Conservation (phyloP, 805 yeast genomes). For the Cyberlindnera samutprakarnensis region DNA sequence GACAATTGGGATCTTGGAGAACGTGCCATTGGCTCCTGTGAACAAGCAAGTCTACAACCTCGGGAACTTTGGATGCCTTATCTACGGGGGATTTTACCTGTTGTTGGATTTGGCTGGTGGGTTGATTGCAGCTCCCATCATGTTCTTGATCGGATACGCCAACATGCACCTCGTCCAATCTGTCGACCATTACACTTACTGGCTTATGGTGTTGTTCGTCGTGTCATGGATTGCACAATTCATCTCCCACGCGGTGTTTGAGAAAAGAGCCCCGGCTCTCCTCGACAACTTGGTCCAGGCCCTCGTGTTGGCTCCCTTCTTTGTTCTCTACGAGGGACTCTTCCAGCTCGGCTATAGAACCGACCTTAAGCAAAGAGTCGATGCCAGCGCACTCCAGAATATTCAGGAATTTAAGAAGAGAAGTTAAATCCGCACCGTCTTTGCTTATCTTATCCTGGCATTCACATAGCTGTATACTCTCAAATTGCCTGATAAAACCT, state of each 20-base stretch:
- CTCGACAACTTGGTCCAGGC: conserved; percentile 81
- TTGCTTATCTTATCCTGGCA: too few relatives aligned
- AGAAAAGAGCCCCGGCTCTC: conserved; percentile 79
- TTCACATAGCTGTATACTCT: too few relatives aligned
- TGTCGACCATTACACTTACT: conserved; percentile 13
- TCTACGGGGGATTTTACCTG: conserved; percentile 53
- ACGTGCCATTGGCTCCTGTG: conserved; percentile 17
- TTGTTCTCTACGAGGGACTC: conserved; percentile 72
- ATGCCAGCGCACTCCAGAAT: conserved; percentile 28
- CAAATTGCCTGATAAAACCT: too few relatives aligned
- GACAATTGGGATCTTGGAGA: conserved; percentile 34
- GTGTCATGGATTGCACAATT: conserved; percentile 78
- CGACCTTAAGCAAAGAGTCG: conserved; percentile 31
- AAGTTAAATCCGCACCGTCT: too few relatives aligned
- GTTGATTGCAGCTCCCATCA: conserved; percentile 31
- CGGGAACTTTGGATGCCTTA: conserved; percentile 38
- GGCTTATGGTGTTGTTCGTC: conserved; percentile 32
- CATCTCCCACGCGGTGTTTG: conserved; percentile 80
- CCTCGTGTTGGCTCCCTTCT: conserved; percentile 83
- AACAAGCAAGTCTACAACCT: conserved; percentile 26
- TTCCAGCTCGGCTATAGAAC: conserved; percentile 56
- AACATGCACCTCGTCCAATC: conserved; percentile 18
- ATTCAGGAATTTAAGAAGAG: conserved; percentile 18
- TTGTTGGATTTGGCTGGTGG: conserved; percentile 48
- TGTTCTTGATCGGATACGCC: conserved; percentile 24